phyloP scores from a whole-genome alignment of 768 basidiomycete species.

The Kwoniella sp. region DNA sequence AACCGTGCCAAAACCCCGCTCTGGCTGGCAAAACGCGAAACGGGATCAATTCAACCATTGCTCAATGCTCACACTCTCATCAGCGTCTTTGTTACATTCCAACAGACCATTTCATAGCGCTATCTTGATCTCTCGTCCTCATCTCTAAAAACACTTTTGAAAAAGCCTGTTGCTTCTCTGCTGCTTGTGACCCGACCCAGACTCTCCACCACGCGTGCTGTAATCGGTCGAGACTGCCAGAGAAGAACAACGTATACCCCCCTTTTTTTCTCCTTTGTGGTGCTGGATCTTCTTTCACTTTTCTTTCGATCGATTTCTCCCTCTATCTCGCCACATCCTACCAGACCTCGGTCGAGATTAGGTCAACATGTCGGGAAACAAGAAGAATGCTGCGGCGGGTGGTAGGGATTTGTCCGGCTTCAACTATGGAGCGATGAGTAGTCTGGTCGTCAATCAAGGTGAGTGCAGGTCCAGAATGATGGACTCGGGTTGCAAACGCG shows the following conservation, averaged over 20 bases:
- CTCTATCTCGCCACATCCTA: neutral
- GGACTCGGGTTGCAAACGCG: too few species aligned
- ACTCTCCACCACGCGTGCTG: neutral
- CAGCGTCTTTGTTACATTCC: neutral
- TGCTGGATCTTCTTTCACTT: conserved; percentile 2
- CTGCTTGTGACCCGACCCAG: neutral
- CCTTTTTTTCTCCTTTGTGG: neutral
- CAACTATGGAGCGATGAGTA: conserved; percentile 95
- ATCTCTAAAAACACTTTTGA: neutral
- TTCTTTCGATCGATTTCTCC: neutral
- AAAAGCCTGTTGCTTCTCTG: neutral
- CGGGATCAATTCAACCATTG: neutral
- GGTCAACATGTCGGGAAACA: conserved; percentile 48
- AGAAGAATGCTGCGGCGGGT: conserved; percentile 31
- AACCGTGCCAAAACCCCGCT: neutral
- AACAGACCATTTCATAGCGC: neutral
- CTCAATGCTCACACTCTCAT: neutral
- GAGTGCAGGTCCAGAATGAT: too few species aligned
- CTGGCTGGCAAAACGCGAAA: neutral
- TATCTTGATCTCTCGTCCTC: neutral
- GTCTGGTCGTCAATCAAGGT: conserved; percentile 86
- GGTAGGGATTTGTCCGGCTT: conserved; percentile 85
- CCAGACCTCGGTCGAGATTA: neutral
- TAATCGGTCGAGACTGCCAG: neutral
- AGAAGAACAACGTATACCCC: conserved; percentile 3